Conservation (phyloP, 805 yeast genomes). For the Saturnispora sekii region DNA sequence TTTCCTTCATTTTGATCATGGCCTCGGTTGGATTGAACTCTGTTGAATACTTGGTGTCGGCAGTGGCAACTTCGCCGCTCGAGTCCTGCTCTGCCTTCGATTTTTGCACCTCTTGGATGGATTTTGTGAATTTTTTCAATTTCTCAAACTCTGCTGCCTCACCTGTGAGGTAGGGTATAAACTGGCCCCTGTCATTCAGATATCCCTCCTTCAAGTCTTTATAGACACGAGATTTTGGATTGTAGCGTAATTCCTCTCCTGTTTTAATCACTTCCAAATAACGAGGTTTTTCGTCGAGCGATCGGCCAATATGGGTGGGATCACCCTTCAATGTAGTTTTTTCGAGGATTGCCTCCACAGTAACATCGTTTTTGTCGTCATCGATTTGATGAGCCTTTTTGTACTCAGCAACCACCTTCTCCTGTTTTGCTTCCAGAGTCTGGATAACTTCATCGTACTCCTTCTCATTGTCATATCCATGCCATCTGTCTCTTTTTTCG, state of each 20-base stretch:
- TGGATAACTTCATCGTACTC: conserved; percentile 48
- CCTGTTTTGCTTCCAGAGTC: conserved; percentile 34
- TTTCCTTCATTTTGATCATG: conserved; percentile 27
- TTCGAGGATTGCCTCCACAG: conserved; percentile 23
- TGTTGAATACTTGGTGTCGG: conserved; percentile 20
- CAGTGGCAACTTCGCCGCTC: conserved; percentile 12
- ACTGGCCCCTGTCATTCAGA: conserved; percentile 32
- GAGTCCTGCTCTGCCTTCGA: conserved; percentile 13
- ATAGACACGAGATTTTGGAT: conserved; percentile 42
- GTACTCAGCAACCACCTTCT: conserved; percentile 18
- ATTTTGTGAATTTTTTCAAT: conserved; percentile 36
- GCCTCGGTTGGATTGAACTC: conserved; percentile 42
- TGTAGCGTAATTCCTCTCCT: conserved; percentile 36
- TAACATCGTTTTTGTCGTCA: conserved; percentile 33
- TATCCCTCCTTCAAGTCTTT: conserved; percentile 26
- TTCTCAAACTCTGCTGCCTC: conserved; percentile 47
- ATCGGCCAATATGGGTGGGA: conserved; percentile 39
- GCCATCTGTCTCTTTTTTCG: conserved; percentile 62
- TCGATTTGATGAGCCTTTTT: conserved; percentile 6
- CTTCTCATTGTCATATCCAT: conserved; percentile 51
- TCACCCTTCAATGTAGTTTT: conserved; percentile 12
- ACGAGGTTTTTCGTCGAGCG: conserved; percentile 69
- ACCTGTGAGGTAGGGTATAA: conserved; percentile 44
- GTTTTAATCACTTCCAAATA: conserved; percentile 44
- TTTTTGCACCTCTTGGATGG: conserved; percentile 15